phyloP scores from a whole-genome alignment of 2,329 filamentous ascomycete species.

The Pestalotiopsis sp. region DNA sequence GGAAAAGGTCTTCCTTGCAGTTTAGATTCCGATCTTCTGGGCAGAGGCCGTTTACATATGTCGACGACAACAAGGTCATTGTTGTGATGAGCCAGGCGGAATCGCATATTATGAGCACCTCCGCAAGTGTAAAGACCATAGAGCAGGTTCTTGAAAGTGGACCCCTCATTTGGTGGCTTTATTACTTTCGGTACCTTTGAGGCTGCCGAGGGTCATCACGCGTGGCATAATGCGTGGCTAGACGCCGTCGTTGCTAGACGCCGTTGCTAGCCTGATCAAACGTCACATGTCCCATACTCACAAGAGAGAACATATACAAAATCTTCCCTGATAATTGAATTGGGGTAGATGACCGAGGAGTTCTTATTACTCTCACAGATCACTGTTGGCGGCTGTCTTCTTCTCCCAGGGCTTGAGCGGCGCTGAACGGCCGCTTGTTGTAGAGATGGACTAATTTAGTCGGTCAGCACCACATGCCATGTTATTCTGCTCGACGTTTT shows the following conservation, averaged over 20 bases:
- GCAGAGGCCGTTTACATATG: not conserved
- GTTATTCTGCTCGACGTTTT: not conserved
- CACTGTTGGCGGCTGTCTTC: not conserved
- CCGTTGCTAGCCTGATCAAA: too few species aligned
- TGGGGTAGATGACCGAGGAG: too few species aligned
- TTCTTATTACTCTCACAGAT: not conserved
- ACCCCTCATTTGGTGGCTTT: too few species aligned
- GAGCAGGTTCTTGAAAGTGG: too few species aligned
- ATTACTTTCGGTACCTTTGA: not conserved
- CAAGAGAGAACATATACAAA: not conserved
- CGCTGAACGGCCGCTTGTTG: conserved; percentile 14
- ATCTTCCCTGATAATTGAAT: not conserved
- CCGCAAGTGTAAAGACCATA: not conserved
- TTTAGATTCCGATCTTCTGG: not conserved
- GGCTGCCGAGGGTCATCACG: not conserved
- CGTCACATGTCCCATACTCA: not conserved
- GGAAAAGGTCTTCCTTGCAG: too few species aligned
- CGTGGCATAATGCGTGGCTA: not conserved
- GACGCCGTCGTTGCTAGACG: not conserved
- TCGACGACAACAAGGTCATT: too few species aligned
- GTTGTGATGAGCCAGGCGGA: too few species aligned
- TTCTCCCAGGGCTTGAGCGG: conserved; percentile 18
- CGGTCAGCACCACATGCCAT: not conserved
- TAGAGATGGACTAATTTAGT: conserved; percentile 14
- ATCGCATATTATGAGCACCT: not conserved